Base-by-base conservation (phyloP, 2,329 filamentous ascomycete genomes). In the Thelonectria discophora region DNA sequence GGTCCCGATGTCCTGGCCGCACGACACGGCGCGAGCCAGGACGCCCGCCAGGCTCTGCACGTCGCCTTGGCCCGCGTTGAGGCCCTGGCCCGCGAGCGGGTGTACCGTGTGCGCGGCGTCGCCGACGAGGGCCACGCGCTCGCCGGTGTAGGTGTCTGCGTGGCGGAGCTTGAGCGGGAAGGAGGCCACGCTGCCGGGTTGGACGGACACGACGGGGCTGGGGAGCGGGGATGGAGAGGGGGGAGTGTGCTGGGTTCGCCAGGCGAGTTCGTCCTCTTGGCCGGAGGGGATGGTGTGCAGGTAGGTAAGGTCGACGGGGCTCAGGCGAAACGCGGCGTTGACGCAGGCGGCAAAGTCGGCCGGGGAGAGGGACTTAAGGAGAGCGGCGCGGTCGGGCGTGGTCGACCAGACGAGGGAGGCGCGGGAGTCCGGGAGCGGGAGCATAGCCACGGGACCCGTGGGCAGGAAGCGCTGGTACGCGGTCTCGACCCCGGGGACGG, bases 401-500 rank as follows among this genome's bases (percentile, higher is more conserved):
- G 94, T 98, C 6, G 93, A 96, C 95, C 95, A 99, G 17, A 99
- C 95, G 5, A 99, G 82, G 1, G 93, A 94, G 5, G 94, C 90
- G 74, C 87, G 86, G 65, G 91, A 90, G 18, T 91, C 91, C 0
- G 95, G 95, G 9, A 99, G 81, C 1, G 95, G 95, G 1, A 99
- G 86, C 79, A 98, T 88, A 17, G 95, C 95, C 53, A 98, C 88
- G 0, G 95, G 95, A 0, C 95, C 95, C 0, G 92, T 92, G 4
- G 95, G 95, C 13, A 99, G 82, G 80, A 99, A 99, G 56, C 95
- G 88, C 79, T 99, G 95, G 76, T 97, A 99, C 24, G 95, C 95
- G 50, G 90, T 93, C 74, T 91, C 93, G 71, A 74, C 80, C 50
- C 15, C 82, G 79, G 27, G 83, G 82, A 34, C 80, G 82, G 79